A percentile compares a stretch with the other conserved stretches of the same genome.
These are phyloP conservation scores for Xylogone sp. DNA, from an alignment of 2,329 filamentous ascomycete species.

Conservation along the genomic window DNA sequence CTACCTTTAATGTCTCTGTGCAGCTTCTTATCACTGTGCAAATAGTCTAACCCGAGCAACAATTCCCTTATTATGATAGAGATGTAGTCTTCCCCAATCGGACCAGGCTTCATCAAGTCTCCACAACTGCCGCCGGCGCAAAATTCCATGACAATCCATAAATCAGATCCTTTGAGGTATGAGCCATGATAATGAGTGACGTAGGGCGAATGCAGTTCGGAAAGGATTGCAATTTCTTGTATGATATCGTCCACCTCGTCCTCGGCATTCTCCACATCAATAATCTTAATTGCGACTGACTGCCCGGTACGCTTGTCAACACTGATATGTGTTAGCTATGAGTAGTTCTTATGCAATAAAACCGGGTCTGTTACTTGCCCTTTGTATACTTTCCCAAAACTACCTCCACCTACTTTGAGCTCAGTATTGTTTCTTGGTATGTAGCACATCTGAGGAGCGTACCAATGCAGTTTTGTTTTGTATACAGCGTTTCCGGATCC, in stretches of 20 bases:
- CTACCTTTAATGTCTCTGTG: slow-evolving; percentile 93
- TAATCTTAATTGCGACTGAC: slow-evolving; percentile 95
- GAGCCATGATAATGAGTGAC: slow-evolving; percentile 98
- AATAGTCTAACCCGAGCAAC: slow-evolving; percentile 83
- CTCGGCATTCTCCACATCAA: slow-evolving; percentile 98
- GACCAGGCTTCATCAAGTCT: slow-evolving; percentile 90
- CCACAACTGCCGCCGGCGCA: slow-evolving; percentile 96
- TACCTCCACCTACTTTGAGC: slow-evolving; percentile 72
- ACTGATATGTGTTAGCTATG: slow-evolving; percentile 40
- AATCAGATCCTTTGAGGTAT: slow-evolving; percentile 89
- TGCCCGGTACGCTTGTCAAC: slow-evolving; percentile 92
- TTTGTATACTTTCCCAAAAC: slow-evolving; percentile 98
- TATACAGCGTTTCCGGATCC: slow-evolving; percentile 89
- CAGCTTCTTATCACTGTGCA: slow-evolving; percentile 93
- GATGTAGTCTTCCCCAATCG: slow-evolving; percentile 92
- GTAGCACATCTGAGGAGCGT: slow-evolving; percentile 24
- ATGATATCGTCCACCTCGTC: slow-evolving; percentile 99
- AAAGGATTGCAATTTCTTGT: slow-evolving; percentile 95
- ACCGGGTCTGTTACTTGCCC: slow-evolving; percentile 54
- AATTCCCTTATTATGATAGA: slow-evolving; percentile 91
- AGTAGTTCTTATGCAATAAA: slow-evolving; percentile 1
- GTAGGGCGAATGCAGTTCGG: slow-evolving; percentile 91
- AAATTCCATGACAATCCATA: slow-evolving; percentile 99
- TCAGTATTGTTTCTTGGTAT: slow-evolving; percentile 19
- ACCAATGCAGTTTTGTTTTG: slow-evolving; percentile 89